phyloP scores from a whole-genome alignment of 2,329 filamentous ascomycete species.

The Paramyrothecium sp. region DNA sequence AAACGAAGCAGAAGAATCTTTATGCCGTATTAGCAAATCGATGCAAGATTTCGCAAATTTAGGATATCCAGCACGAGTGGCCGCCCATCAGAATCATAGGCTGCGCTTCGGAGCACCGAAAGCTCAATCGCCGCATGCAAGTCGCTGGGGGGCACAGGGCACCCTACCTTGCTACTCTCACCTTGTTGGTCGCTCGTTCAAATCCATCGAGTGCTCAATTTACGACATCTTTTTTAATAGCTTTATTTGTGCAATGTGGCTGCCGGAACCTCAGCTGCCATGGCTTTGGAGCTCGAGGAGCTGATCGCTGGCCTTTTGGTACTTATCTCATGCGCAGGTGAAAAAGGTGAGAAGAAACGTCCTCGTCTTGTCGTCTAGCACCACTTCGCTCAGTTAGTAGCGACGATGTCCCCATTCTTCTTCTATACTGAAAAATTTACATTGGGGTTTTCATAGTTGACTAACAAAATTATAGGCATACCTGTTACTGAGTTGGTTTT shows the following conservation, averaged over 20 bases:
- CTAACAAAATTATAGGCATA: constrained; percentile 21
- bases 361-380: not conserved
- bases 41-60: no score
- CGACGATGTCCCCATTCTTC: not conserved
- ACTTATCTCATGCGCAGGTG: constrained; percentile 34
- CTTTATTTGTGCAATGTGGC: constrained; percentile 22
- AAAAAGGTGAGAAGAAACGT: constrained; percentile 28
- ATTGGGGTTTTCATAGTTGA: not conserved
- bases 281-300: constrained; percentile 37
- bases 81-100: not conserved
- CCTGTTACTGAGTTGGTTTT: constrained; percentile 27
- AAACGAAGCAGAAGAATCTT: not conserved
- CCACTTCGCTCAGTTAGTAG: no score
- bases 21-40: not conserved
- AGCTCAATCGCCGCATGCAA: not conserved
- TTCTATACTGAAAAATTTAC: not conserved
- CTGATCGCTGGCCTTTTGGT: constrained; percentile 34
- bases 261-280: constrained; percentile 13
- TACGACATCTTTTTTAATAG: constrained; percentile 15
- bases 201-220: constrained; percentile 21
- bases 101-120: no score
- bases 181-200: constrained; percentile 22
- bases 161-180: not conserved
- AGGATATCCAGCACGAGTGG: no score
- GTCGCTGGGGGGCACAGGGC: not conserved